Evolutionary conservation across 1,284 basidiomycete species (phyloP), one percentile per base, ranked within the genome.

Genomic region (Leccinum idahoense): DNA sequence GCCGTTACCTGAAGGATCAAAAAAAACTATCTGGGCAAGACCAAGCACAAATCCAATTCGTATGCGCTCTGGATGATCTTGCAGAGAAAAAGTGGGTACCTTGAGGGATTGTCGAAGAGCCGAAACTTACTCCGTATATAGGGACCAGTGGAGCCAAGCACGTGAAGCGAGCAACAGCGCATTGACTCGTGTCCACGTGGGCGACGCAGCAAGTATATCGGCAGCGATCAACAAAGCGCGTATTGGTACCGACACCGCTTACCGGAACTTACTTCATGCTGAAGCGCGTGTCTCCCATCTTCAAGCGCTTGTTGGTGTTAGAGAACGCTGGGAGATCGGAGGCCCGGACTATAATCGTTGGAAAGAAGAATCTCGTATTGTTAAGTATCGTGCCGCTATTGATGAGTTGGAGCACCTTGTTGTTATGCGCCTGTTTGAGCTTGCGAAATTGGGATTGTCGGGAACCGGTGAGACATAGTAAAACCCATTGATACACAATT

Each of bases 401-500:
- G 53, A 55, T 32, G 53, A 26, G 26, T 26, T 55, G 26, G 53
- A 55, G 53, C 23, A n/a, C 26, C 53, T 55, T 6, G 53, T 55
- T 7, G 53, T 32, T 55, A 55, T 55, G 53, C 53, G 53, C 26
- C 11, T 55, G 12, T 55, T 55, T n/a, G 53, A 55, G 15, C 26
- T 55, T 55, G 53, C 53, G 7, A 55, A 55, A 5, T 32, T 55
- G n/a, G n/a, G 15, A 15, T 7, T n/a, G 37, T 60, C 35, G 1
- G 62, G 55, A 7, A 64, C 63, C 1, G 60, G 64, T 64, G 32
- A 18, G 18, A 2, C 57, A 12, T 29, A 29, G 12, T 18, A 51
- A 5, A 20, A 10, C 10, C 18, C 46, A 49, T 10, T 49, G 4
- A 5, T 49, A 18, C 46, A 49, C 7, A 49, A 49, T 49, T 49